Conservation (phyloP, 306 rosid genomes). For the Sechiopsis laciniata region DNA sequence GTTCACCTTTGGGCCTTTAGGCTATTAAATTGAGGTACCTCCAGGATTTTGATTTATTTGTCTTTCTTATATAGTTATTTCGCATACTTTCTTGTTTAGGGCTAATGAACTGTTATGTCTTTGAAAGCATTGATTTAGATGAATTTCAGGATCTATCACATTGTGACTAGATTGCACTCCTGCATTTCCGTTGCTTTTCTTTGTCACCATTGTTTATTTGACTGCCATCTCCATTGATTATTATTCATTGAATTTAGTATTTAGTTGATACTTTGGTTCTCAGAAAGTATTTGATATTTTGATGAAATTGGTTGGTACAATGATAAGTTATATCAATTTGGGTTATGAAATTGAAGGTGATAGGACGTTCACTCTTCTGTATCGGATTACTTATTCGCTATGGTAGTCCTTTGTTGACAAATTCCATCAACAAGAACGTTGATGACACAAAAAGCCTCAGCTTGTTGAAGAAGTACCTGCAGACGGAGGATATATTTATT, state of each 20-base stretch:
- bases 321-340: conserved; percentile 7
- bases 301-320: neutral
- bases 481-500: conserved; percentile 54
- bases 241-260: neutral
- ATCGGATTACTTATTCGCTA: conserved; percentile 89
- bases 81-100: neutral
- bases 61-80: neutral
- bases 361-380: conserved; percentile 88
- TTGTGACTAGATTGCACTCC: neutral
- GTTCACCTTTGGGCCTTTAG: neutral
- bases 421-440: conserved; percentile 40
- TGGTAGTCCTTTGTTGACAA: conserved; percentile 57
- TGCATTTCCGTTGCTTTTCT: neutral
- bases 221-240: neutral
- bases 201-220: neutral
- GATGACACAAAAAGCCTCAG: conserved; percentile 52
- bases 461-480: conserved; percentile 66
- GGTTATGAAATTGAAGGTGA: conserved; percentile 50
- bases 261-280: conserved; percentile 6
- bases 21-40: neutral
- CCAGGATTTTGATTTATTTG: neutral
- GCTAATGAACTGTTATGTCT: neutral
- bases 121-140: neutral
- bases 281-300: neutral
- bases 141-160: neutral